Percentiles rank a stretch among this genome's conserved stretches.
phyloP scores from a whole-genome alignment of 1,284 basidiomycete genomes.

The Tremellales sp. region DNA sequence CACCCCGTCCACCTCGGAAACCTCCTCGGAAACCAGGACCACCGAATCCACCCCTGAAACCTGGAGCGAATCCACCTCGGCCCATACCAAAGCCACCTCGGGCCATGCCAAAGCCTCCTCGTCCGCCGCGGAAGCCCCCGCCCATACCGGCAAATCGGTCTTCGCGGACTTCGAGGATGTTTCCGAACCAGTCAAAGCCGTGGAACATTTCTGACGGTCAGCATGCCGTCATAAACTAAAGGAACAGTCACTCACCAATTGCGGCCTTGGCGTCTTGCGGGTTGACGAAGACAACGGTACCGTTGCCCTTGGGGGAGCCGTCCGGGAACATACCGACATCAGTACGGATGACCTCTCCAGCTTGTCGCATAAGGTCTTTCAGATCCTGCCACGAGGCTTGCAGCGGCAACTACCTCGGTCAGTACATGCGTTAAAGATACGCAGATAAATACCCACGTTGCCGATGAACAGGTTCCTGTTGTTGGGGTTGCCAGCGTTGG shows the following conservation, averaged over 20 bases:
- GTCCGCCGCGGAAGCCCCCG: conserved; percentile 35
- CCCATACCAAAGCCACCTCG: conserved; percentile 47
- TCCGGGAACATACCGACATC: conserved; percentile 90
- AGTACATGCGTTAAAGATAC: neutral
- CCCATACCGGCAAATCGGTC: conserved; percentile 70
- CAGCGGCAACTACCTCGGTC: conserved; percentile 66
- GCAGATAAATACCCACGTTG: conserved; percentile 65
- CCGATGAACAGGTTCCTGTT: conserved; percentile 83
- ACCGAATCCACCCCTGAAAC: conserved; percentile 54
- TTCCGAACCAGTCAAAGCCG: conserved; percentile 90
- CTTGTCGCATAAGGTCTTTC: conserved; percentile 91
- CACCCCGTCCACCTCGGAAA: conserved; percentile 50
- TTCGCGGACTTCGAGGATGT: conserved; percentile 86
- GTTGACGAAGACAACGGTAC: conserved; percentile 91
- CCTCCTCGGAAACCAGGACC: conserved; percentile 52
- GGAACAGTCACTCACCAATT: conserved; percentile 67
- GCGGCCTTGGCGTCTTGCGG: conserved; percentile 85
- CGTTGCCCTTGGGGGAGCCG: conserved; percentile 88
- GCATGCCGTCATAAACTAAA: neutral
- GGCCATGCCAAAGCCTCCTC: conserved; percentile 14
- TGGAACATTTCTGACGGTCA: conserved; percentile 73
- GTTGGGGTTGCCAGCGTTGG: conserved; percentile 10
- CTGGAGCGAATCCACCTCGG: conserved; percentile 56
- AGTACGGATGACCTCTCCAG: conserved; percentile 88
- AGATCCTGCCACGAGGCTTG: conserved; percentile 98